phyloP scores from a whole-genome alignment of 495 filamentous ascomycete genomes.

The Rusavskia elegans region DNA sequence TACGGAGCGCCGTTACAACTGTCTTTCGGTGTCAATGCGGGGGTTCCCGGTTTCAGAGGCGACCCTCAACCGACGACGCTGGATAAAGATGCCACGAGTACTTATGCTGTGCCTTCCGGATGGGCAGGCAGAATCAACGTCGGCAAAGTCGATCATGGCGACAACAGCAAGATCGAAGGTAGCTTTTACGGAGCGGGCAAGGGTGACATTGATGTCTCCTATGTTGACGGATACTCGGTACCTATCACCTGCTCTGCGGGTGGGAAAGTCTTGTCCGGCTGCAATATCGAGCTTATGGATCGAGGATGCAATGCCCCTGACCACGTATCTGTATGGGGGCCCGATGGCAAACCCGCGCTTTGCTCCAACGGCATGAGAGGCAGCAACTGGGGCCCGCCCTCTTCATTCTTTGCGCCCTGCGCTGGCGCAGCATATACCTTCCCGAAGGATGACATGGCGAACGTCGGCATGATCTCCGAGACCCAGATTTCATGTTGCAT shows the following conservation, averaged over 20 bases:
- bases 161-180: slow-evolving; percentile 12
- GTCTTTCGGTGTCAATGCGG: neutral
- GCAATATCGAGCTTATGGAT: slow-evolving; percentile 16
- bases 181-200: slow-evolving; percentile 7
- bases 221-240: slow-evolving; percentile 17
- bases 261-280: slow-evolving; percentile 12
- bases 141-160: slow-evolving; percentile 4
- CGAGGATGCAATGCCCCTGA: slow-evolving; percentile 6
- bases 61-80: neutral
- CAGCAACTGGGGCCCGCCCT: slow-evolving; percentile 7
- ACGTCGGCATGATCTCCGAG: slow-evolving; percentile 6
- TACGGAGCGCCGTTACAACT: neutral
- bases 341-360: slow-evolving; percentile 1
- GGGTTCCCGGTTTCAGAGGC: neutral
- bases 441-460: slow-evolving; percentile 14
- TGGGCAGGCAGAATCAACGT: slow-evolving; percentile 12
- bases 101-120: slow-evolving; percentile 4
- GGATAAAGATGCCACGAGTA: neutral
- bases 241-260: slow-evolving; percentile 13
- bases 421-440: slow-evolving; percentile 17
- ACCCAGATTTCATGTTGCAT: slow-evolving; percentile 14
- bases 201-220: slow-evolving; percentile 9
- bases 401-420: slow-evolving; percentile 13
- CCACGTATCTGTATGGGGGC: neutral
- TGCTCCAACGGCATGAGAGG: slow-evolving; percentile 11